Evolutionary conservation across 495 filamentous ascomycete species (phyloP).

Genomic region (Aspergillus baeticus): DNA sequence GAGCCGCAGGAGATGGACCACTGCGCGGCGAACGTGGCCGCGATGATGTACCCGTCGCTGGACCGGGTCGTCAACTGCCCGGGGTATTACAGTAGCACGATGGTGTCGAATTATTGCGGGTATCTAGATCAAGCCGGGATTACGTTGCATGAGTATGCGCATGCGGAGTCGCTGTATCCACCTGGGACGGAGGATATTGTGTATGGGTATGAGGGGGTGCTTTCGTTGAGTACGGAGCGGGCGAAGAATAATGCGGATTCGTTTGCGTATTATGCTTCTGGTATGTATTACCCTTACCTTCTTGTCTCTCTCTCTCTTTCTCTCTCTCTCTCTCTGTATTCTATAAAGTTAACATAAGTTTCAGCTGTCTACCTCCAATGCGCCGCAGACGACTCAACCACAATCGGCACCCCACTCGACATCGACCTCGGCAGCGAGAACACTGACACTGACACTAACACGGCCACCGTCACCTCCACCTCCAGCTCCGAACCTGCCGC

Average conservation of each 20-base stretch:
- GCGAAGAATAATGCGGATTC: conserved; percentile 16
- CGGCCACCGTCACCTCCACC: background rate
- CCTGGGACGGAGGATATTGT: conserved; percentile 22
- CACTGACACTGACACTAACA: background rate
- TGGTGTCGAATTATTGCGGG: conserved; percentile 6
- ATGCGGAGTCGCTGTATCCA: conserved; percentile 11
- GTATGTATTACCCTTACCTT: conserved; percentile 1
- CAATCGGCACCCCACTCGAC: background rate
- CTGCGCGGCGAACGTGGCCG: conserved; percentile 19
- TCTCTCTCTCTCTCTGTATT: background rate
- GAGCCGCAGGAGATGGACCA: conserved; percentile 10
- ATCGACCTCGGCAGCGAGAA: background rate
- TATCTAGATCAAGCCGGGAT: conserved; percentile 18
- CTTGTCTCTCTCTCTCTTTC: background rate
- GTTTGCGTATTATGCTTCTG: conserved; percentile 19
- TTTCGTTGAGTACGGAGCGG: conserved; percentile 10
- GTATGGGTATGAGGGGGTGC: conserved; percentile 13
- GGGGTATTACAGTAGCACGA: conserved; percentile 13
- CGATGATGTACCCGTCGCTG: conserved; percentile 15
- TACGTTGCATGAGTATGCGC: conserved; percentile 18
- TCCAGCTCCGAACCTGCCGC: background rate
- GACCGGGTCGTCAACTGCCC: conserved; percentile 22
- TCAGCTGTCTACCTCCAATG: conserved; percentile 12
- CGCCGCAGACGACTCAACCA: background rate
- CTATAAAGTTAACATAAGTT: background rate